A percentile compares a stretch with the other conserved stretches of the same genome.
phyloP scores from a whole-genome alignment of 2,329 filamentous ascomycete genomes.

The Fusarium luffae region DNA sequence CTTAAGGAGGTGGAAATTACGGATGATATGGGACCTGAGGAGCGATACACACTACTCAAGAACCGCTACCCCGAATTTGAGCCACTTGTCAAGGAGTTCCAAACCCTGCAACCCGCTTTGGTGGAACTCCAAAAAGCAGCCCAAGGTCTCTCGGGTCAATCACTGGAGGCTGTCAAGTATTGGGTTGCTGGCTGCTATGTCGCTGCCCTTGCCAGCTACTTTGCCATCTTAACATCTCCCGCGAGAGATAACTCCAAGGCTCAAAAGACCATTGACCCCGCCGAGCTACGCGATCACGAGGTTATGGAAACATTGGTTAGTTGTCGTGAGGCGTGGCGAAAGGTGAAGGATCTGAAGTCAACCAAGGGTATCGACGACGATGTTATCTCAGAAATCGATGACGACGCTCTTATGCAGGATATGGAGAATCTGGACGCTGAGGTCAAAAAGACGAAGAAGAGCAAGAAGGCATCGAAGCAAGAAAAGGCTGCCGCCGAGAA shows the following conservation, averaged over 20 bases:
- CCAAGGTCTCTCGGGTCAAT: conserved; percentile 61
- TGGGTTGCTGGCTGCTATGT: conserved; percentile 88
- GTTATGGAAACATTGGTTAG: conserved; percentile 88
- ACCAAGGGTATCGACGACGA: conserved; percentile 55
- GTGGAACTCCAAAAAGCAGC: conserved; percentile 68
- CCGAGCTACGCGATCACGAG: conserved; percentile 87
- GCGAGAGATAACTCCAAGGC: conserved; percentile 67
- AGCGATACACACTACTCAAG: conserved; percentile 79
- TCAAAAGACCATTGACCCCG: conserved; percentile 73
- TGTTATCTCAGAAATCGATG: conserved; percentile 33
- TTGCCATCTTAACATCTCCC: conserved; percentile 89
- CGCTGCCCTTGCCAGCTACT: conserved; percentile 90
- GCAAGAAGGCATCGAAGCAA: conserved; percentile 49
- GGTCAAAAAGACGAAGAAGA: conserved; percentile 47
- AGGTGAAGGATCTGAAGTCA: conserved; percentile 73
- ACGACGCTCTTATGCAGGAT: conserved; percentile 44
- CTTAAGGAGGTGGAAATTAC: conserved; percentile 85
- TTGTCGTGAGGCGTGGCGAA: conserved; percentile 83
- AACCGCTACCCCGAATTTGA: conserved; percentile 93
- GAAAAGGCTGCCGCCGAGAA: conserved; percentile 51
- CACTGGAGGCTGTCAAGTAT: conserved; percentile 76
- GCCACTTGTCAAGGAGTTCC: conserved; percentile 82
- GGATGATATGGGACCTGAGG: conserved; percentile 79
- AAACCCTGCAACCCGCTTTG: conserved; percentile 75
- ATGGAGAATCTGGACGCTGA: conserved; percentile 31